Percentiles rank a stretch among this genome's conserved stretches.
Evolutionary conservation across 2,329 filamentous ascomycete species (phyloP).

Genomic region (Cladorrhinum sp.): DNA sequence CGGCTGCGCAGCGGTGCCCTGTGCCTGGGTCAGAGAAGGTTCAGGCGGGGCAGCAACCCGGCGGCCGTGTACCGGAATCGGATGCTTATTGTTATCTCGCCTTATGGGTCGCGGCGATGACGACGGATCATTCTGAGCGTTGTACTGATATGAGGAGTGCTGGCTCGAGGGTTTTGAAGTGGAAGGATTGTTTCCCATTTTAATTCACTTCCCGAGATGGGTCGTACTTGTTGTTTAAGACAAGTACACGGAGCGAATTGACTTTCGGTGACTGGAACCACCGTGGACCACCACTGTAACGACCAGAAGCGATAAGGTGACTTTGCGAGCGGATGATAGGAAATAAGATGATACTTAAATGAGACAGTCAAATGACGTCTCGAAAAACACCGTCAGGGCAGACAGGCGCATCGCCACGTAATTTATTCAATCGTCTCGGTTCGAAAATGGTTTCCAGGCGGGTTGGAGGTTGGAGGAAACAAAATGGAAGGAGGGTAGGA

Average conservation of each 20-base stretch:
- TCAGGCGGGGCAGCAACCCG: conserved; percentile 59
- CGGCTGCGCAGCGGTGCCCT: conserved; percentile 43
- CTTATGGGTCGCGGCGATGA: conserved; percentile 29
- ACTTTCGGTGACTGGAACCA: background rate
- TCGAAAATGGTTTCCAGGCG: background rate
- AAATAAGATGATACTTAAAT: background rate
- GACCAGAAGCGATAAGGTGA: background rate
- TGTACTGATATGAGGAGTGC: conserved; percentile 21
- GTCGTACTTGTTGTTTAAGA: conserved; percentile 11
- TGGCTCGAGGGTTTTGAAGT: conserved; percentile 30
- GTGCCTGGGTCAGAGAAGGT: conserved; percentile 58
- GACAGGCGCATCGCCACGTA: conserved; percentile 8
- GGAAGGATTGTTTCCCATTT: conserved; percentile 38
- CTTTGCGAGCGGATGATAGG: background rate
- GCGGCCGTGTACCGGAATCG: conserved; percentile 54
- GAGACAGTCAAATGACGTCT: background rate
- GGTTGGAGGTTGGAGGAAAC: background rate
- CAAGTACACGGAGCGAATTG: background rate
- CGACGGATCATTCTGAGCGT: conserved; percentile 26
- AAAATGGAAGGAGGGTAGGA: background rate
- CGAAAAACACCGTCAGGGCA: background rate
- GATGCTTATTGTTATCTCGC: conserved; percentile 46
- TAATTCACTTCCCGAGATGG: conserved; percentile 14
- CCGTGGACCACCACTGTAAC: background rate
- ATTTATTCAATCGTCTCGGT: background rate